Base-by-base conservation (phyloP, 139 green algal genomes). In the Auxenochlorella pyrenoidosa region DNA sequence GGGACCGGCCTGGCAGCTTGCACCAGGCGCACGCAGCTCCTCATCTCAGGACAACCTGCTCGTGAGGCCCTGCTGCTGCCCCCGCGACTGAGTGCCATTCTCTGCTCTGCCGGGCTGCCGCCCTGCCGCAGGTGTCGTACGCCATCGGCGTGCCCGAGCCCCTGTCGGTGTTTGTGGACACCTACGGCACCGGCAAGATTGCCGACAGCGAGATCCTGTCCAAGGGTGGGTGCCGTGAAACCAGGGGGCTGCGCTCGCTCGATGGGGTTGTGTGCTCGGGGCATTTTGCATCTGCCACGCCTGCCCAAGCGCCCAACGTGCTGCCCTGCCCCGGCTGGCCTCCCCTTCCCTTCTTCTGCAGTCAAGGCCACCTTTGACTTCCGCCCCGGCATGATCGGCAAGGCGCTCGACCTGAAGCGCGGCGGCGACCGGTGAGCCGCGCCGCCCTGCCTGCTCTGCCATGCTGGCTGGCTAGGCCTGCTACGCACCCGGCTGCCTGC, bases 81-180 rank as follows among this genome's bases (percentile, higher is more conserved):
- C n/a, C n/a, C n/a, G n/a, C n/a, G n/a, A n/a, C n/a, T n/a, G n/a
- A n/a, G n/a, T n/a, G n/a, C n/a, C n/a, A n/a, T n/a, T n/a, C n/a
- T n/a, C n/a, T n/a, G n/a, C n/a, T n/a, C n/a, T n/a, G n/a, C n/a
- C n/a, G n/a, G n/a, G n/a, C n/a, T n/a, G n/a, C n/a, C n/a, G n/a
- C n/a, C n/a, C n/a, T 75, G 15, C 68, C 15, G 34, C 94, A 98
- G 93, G 94, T 99, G 43, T 99, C 97, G 3, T 99, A 99, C 88
- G 95, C 97, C 91, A 99, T 99, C 75, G 97, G 96, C 82, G 96
- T 99, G 82, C 88, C 97, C 5, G 96, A 99, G 93, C 97, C 97
- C 1, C 95, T 99, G 83, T 99, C 97, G 38, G 93, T 99, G 70
- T 97, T 97, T 84, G 96, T 99, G 26, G 97, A 99, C 93, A 98